Percentiles rank a stretch among this genome's conserved stretches.
Conservation (phyloP, 2,329 filamentous ascomycete species). For the Colletotrichum viniferum region DNA sequence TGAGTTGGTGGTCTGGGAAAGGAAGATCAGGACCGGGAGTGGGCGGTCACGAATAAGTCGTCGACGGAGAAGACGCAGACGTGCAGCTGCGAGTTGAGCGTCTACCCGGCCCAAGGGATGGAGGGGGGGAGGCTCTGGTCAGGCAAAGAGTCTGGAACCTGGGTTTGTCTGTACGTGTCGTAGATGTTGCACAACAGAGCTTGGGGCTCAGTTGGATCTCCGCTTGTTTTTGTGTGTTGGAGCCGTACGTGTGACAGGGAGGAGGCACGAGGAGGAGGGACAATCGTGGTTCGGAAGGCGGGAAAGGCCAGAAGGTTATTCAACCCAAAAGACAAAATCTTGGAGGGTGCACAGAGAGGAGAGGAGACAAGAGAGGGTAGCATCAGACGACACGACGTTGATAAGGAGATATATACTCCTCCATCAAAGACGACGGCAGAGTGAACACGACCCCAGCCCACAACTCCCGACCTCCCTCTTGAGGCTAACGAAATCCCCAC, state of each 20-base stretch:
- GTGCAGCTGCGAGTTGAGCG: not conserved
- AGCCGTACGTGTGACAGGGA: not conserved
- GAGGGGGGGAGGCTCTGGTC: not conserved
- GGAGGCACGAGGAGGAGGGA: not conserved
- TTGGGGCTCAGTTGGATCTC: not conserved
- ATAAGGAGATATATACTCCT: not conserved
- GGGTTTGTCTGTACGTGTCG: not conserved
- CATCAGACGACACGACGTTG: conserved; percentile 5
- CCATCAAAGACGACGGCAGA: not conserved
- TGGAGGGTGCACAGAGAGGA: not conserved
- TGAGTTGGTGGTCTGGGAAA: not conserved
- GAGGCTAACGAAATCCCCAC: not conserved
- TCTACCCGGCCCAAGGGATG: not conserved
- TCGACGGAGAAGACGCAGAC: not conserved
- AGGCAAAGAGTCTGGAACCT: not conserved
- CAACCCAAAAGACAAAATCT: not conserved
- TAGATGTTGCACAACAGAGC: not conserved
- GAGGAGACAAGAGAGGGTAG: not conserved
- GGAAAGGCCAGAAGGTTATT: not conserved
- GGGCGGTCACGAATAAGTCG: not conserved
- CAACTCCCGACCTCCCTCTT: not conserved
- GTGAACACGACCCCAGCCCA: not conserved
- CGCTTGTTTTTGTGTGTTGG: not conserved
- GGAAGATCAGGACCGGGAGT: not conserved
- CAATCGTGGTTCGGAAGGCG: not conserved